Evolutionary conservation across 2,329 filamentous ascomycete species (phyloP), one percentile per base, ranked within the genome.

Genomic region (Colletotrichum liriopes): DNA sequence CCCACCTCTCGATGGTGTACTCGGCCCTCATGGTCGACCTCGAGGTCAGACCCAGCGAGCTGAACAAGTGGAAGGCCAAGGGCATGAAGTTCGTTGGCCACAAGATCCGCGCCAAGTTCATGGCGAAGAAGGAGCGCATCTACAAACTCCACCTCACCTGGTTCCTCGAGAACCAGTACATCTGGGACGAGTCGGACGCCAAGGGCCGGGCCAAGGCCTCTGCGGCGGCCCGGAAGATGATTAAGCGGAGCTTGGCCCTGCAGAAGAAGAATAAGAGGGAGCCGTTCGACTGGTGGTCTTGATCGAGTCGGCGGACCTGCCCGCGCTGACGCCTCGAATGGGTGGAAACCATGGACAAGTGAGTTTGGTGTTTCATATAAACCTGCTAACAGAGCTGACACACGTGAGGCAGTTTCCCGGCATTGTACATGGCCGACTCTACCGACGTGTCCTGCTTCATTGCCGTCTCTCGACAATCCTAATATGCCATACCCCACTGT

Each of bases 201-300:
- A 5, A 5, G n/a, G 55, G 55, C 37, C 35, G 55, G 12, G 35
- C 35, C 55, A 39, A 2, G 35, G 55, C 55, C 14, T 5, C 4
- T 8, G n/a, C 55, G 5, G n/a, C 35, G n/a, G 55, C 55, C 14
- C 6, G 7, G 8, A 39, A 39, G 35, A 41, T 58, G 35, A 26
- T 58, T 23, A 58, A 41, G n/a, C 23, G 16, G 35, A 39, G 26
- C 2, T 8, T 58, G 35, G 55, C 35, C 14, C 11, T 23, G 35
- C 55, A 39, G 35, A 58, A 35, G 11, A 58, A 41, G 37, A 20
- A 26, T 6, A 29, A 41, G 35, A 58, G 26, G 35, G 55, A 39
- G 2, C n/a, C 23, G 5, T 58, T 58, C 11, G 55, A 58, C 37
- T 58, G 55, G 55, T 58, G 55, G 55, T 58, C 55, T 23, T 58